Conservation (phyloP, 139 green algal species). For the Tetradesmus obliquus region DNA sequence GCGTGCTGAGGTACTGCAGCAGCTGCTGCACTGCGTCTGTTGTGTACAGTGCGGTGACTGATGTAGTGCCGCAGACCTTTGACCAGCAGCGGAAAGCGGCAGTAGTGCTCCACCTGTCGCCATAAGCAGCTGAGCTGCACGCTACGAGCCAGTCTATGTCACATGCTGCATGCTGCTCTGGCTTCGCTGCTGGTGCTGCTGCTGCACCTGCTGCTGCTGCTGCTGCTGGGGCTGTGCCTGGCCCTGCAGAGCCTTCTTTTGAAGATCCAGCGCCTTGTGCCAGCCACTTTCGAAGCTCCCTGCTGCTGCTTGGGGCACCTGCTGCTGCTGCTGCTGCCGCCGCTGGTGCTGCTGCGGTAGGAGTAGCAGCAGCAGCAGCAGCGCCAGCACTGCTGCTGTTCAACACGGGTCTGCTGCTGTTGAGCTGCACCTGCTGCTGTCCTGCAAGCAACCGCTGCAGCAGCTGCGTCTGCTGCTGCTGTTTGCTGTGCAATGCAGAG, state of each 20-base stretch:
- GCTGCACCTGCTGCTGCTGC: not conserved
- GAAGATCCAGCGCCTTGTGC: too few species aligned
- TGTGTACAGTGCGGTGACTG: not conserved
- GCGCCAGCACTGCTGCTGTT: not conserved
- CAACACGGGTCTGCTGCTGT: not conserved
- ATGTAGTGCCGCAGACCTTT: not conserved
- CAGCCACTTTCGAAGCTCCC: not conserved
- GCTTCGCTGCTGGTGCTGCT: not conserved
- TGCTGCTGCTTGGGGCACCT: not conserved
- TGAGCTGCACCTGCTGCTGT: not conserved
- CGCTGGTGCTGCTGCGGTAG: not conserved
- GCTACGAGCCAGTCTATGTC: not conserved
- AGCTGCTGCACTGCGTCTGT: not conserved
- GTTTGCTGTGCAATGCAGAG: not conserved
- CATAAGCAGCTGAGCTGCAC: not conserved
- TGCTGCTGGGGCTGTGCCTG: not conserved
- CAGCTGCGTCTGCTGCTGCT: not conserved
- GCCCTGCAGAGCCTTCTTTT: not conserved
- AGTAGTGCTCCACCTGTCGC: not conserved
- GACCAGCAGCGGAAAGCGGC: not conserved
- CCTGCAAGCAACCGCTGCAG: not conserved
- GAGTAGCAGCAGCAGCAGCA: not conserved
- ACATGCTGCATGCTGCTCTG: not conserved
- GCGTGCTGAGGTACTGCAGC: not conserved
- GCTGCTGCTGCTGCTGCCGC: not conserved